Evolutionary conservation across 805 yeast species (phyloP), one percentile per base, ranked within the genome.

Genomic region (Metschnikowia continentalis): DNA sequence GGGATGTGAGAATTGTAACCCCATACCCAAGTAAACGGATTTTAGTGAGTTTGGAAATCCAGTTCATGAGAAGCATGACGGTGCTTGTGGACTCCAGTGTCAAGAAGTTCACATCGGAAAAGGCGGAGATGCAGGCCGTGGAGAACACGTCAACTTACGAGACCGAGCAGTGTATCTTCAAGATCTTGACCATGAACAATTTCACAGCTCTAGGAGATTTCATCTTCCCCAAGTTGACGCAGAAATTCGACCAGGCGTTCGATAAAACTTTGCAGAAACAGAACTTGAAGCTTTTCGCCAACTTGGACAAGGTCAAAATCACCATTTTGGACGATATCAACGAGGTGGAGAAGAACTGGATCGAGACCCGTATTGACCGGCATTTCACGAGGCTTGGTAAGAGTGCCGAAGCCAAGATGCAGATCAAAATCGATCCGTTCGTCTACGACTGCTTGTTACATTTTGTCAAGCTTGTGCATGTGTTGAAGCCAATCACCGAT

Each of bases 141-240:
- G 56, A 39, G 23, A 48, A 43, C 3, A 39, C 50, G 2, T 42
- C 49, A 8, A 52, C 54, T 11, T 44, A 54, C 32, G 60, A 61
- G 33, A 53, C 61, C 15, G 67, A 61, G 26, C 60, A 61, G 30
- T 68, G 69, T 23, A 59, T 64, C 8, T 74, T 61, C 61, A 74
- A 74, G 53, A 64, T 74, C 1, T 60, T 74, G 46, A 70, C 77
- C 4, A 74, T 74, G 76, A 74, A 74, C 57, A 74, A 74, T 54
- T 68, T 72, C 50, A 74, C 73, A 37, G 65, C 62, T 37, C 59
- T 74, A 15, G 67, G 71, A 1, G 60, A 67, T 39, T 49, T 51
- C 4, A 57, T 67, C 1, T 70, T 65, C 52, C 76, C 76, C 1
- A 51, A 52, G 23, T 56, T 74, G 39, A 63, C 72, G 22, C 47